Percentiles rank a stretch among this genome's conserved stretches.
These are phyloP conservation scores for Flaveria trinervia DNA, from an alignment of 129 eudicot species.

Conservation along the genomic window DNA sequence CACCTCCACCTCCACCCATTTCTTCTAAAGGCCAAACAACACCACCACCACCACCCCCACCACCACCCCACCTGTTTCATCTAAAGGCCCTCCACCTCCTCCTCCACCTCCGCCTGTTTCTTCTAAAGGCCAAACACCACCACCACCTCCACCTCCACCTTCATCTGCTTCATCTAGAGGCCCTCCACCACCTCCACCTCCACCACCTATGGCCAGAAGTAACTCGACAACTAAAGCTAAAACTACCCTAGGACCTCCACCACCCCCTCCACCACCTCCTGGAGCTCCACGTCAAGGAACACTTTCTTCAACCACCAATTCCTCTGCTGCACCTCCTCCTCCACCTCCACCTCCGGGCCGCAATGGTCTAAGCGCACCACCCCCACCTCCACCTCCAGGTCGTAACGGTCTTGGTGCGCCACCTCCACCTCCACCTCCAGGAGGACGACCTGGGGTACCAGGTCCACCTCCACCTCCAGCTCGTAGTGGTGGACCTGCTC, in stretches of 20 bases:
- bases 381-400: slow-evolving; percentile 21
- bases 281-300: slow-evolving; percentile 36
- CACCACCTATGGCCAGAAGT: neutral
- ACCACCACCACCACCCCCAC: neutral
- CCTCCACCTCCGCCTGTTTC: slow-evolving; percentile 27
- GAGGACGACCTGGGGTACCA: slow-evolving; percentile 41
- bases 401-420: slow-evolving; percentile 17
- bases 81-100: slow-evolving; percentile 20
- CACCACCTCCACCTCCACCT: neutral
- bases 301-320: slow-evolving; percentile 20
- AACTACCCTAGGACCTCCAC: slow-evolving; percentile 17
- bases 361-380: slow-evolving; percentile 21
- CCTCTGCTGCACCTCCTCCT: slow-evolving; percentile 32
- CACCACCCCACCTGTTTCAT: slow-evolving; percentile 5
- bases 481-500: slow-evolving; percentile 15
- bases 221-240: slow-evolving; percentile 5
- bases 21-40: neutral
- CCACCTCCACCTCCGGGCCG: slow-evolving; percentile 14
- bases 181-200: slow-evolving; percentile 11
- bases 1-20: slow-evolving; percentile 10
- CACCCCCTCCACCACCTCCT: slow-evolving; percentile 42
- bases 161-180: neutral
- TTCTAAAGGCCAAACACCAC: slow-evolving; percentile 1
- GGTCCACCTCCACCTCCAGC: slow-evolving; percentile 46
- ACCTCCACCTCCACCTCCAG: slow-evolving; percentile 15